phyloP scores from a whole-genome alignment of 1,284 basidiomycete species.

The Cutaneotrichosporon mucoides region DNA sequence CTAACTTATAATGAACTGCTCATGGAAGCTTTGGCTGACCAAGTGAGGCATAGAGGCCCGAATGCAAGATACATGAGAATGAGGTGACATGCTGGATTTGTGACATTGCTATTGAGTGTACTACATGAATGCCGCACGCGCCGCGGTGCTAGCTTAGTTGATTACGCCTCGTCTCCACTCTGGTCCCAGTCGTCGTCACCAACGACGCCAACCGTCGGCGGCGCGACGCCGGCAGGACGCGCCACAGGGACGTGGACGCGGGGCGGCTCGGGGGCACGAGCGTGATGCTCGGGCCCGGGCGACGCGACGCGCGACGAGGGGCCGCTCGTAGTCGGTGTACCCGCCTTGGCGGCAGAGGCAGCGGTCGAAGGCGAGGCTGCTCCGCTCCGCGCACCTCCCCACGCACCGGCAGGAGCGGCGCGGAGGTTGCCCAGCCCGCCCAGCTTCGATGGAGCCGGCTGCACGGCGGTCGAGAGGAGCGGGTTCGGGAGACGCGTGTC shows the following conservation, averaged over 20 bases:
- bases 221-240: neutral
- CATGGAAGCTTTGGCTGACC: no score
- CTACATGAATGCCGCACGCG: neutral
- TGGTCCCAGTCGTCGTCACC: constrained; percentile 16
- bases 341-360: constrained; percentile 6
- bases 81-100: no score
- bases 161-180: constrained; percentile 13
- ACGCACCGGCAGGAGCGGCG: neutral
- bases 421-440: constrained; percentile 29
- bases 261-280: neutral
- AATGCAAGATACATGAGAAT: no score
- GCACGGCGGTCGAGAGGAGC: constrained; percentile 55
- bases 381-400: constrained; percentile 1
- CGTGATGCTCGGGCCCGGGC: neutral
- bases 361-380: neutral
- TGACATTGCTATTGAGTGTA: neutral
- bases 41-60: no score
- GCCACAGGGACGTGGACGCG: neutral
- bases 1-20: neutral
- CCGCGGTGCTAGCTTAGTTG: neutral
- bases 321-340: constrained; percentile 8
- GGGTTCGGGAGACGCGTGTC: constrained; percentile 73
- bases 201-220: neutral
- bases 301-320: constrained; percentile 11
- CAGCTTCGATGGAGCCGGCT: constrained; percentile 21